Conservation (phyloP, 2,329 filamentous ascomycete species). For the Xylariaceae sp. region DNA sequence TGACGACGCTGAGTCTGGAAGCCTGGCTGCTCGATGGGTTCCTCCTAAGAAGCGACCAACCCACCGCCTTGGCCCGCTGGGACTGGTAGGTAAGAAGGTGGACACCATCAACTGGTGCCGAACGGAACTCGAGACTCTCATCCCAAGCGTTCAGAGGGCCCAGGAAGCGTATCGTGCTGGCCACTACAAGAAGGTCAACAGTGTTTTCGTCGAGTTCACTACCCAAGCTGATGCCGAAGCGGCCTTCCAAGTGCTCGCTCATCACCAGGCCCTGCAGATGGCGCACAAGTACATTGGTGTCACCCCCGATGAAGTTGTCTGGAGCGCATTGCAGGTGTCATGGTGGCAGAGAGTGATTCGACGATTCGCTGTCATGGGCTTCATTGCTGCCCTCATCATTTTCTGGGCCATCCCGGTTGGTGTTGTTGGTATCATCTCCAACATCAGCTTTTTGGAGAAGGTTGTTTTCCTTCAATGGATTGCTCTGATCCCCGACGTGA, state of each 20-base stretch:
- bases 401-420: conserved; percentile 80
- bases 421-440: conserved; percentile 79
- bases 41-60: conserved; percentile 67
- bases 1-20: conserved; percentile 61
- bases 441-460: conserved; percentile 64
- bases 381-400: conserved; percentile 72
- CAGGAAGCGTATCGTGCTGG: conserved; percentile 63
- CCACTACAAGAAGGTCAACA: conserved; percentile 60
- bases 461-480: conserved; percentile 69
- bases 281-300: conserved; percentile 79
- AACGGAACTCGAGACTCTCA: conserved; percentile 67
- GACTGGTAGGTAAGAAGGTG: conserved; percentile 76
- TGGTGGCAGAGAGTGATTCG: conserved; percentile 83
- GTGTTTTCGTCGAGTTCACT: conserved; percentile 88
- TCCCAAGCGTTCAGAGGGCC: conserved; percentile 62
- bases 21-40: conserved; percentile 69
- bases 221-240: conserved; percentile 77
- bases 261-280: conserved; percentile 85
- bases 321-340: conserved; percentile 74
- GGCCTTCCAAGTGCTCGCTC: conserved; percentile 79
- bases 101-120: conserved; percentile 93
- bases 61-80: conserved; percentile 64
- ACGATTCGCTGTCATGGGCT: conserved; percentile 60
- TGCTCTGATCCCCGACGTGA: conserved; percentile 58
- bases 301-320: conserved; percentile 77